phyloP scores from a whole-genome alignment of 352 stramenopile genomes.

The Phytophthora palmivora region DNA sequence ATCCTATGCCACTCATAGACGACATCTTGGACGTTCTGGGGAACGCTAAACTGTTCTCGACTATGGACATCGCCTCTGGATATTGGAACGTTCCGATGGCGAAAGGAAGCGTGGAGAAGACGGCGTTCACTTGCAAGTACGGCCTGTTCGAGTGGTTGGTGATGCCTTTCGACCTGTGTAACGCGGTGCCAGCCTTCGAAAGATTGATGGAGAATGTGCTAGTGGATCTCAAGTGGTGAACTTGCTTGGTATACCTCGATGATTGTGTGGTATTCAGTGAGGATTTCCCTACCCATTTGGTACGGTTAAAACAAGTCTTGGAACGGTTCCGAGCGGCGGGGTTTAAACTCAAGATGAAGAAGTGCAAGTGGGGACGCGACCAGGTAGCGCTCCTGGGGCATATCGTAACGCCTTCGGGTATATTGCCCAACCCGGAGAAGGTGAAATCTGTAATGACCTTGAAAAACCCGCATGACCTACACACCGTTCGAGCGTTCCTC shows the following conservation, averaged over 20 bases:
- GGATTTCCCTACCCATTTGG: too few relatives aligned
- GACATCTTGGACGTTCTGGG: neutral
- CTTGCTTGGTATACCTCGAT: constrained; percentile 1
- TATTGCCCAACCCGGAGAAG: constrained; percentile 2
- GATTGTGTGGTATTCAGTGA: constrained; percentile 12
- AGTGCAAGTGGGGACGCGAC: too few relatives aligned
- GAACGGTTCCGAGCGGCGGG: neutral
- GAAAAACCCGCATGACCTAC: neutral
- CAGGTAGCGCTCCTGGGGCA: constrained; percentile 8
- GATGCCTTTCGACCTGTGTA: constrained; percentile 12
- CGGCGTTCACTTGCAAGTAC: neutral
- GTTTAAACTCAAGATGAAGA: constrained; percentile 15
- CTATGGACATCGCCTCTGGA: too few relatives aligned
- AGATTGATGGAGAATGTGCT: constrained; percentile 6
- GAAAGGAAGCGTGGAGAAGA: neutral
- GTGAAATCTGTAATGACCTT: constrained; percentile 3
- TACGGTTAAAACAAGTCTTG: neutral
- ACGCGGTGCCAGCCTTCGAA: constrained; percentile 1
- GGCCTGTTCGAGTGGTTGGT: too few relatives aligned
- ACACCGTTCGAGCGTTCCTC: neutral
- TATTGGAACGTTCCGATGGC: neutral
- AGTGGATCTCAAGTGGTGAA: constrained; percentile 11
- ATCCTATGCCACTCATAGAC: neutral
- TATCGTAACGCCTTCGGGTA: constrained; percentile 1
- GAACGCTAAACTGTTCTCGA: neutral